Evolutionary conservation across 768 basidiomycete species (phyloP).

Genomic region (Termitomyces eurrhizus): DNA sequence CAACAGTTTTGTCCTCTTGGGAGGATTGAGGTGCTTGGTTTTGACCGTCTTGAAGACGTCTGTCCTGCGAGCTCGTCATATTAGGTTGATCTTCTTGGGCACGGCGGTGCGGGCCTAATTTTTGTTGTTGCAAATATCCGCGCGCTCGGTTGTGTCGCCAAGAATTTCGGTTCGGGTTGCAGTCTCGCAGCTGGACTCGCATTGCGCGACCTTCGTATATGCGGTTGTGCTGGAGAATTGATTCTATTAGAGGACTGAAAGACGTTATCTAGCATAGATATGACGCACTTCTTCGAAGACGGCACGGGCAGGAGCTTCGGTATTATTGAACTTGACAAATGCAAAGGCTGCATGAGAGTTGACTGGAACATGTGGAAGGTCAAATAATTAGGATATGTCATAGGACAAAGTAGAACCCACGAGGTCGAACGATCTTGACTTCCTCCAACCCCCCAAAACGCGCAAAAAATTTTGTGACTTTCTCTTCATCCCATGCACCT

Average conservation of each 20-base stretch:
- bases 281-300: conserved; percentile 55
- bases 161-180: conserved; percentile 50
- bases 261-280: neutral
- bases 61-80: conserved; percentile 6
- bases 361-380: conserved; percentile 29
- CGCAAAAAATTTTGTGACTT: conserved; percentile 53
- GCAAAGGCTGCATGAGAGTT: conserved; percentile 71
- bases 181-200: conserved; percentile 72
- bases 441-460: conserved; percentile 62
- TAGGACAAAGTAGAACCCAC: conserved; percentile 33
- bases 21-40: neutral
- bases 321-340: conserved; percentile 68
- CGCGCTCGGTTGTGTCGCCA: conserved; percentile 46
- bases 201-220: conserved; percentile 66
- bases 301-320: conserved; percentile 62
- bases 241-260: conserved; percentile 4
- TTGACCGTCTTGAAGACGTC: conserved; percentile 8
- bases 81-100: conserved; percentile 21
- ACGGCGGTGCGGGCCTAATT: conserved; percentile 24
- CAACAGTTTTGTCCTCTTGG: neutral
- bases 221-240: conserved; percentile 56
- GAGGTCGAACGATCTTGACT: conserved; percentile 61
- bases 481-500: conserved; percentile 66
- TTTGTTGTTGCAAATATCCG: conserved; percentile 31
- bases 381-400: neutral